These are phyloP conservation scores for Gnomoniopsis sp. DNA, from an alignment of 2,329 filamentous ascomycete genomes.

Conservation along the genomic window DNA sequence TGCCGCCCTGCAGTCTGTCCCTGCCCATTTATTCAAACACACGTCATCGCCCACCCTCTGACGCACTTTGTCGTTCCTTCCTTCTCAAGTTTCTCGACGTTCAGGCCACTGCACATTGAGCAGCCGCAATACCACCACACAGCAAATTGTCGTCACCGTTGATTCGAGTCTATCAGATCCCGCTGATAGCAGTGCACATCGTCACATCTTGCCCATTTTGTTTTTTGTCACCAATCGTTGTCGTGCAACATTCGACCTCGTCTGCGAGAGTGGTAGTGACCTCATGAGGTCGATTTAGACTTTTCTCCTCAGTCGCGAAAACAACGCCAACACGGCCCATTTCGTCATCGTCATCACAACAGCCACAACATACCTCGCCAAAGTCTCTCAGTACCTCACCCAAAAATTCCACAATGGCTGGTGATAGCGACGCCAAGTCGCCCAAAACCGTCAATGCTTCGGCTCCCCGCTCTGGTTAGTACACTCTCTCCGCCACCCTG, in stretches of 20 bases:
- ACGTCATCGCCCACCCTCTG: conserved; percentile 19
- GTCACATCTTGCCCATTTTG: background rate
- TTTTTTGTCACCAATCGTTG: background rate
- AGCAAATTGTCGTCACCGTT: conserved; percentile 2
- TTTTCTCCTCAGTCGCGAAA: conserved; percentile 2
- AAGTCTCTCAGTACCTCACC: background rate
- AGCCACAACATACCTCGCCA: background rate
- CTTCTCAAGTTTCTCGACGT: conserved; percentile 14
- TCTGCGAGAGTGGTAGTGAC: conserved; percentile 7
- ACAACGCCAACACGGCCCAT: conserved; percentile 7
- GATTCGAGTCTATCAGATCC: background rate
- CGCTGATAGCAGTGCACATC: background rate
- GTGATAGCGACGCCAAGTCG: conserved; percentile 42
- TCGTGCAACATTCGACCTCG: background rate
- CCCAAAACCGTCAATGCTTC: conserved; percentile 39
- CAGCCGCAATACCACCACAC: background rate
- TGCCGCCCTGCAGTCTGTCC: conserved; percentile 2
- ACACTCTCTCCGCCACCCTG: conserved; percentile 2
- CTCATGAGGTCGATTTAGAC: conserved; percentile 16
- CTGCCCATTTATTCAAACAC: conserved; percentile 19
- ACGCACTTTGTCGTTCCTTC: conserved; percentile 19
- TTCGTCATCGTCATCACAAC: conserved; percentile 42
- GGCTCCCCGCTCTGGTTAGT: conserved; percentile 17
- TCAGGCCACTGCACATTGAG: conserved; percentile 1
- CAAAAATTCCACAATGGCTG: conserved; percentile 16